Evolutionary conservation across 371 early-diverging fungal species (phyloP).

Genomic region (Parasitella parasitica): DNA sequence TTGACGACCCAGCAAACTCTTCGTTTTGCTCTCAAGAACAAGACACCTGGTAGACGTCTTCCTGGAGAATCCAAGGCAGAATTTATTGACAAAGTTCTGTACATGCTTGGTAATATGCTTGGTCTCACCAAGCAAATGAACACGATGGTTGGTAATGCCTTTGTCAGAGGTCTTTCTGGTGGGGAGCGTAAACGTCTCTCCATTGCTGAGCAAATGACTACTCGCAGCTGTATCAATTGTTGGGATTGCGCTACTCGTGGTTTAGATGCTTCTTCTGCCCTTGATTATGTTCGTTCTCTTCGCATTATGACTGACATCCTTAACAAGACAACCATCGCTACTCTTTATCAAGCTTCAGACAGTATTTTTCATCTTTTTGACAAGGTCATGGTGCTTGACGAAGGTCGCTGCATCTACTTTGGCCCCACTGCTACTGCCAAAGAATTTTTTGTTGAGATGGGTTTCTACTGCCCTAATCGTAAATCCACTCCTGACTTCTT

Average conservation of each 20-base stretch:
- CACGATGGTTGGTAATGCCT: constrained; percentile 83
- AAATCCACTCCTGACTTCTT: constrained; percentile 79
- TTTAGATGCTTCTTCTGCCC: constrained; percentile 89
- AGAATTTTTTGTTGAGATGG: constrained; percentile 64
- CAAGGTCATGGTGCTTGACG: constrained; percentile 69
- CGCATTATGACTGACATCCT: constrained; percentile 65
- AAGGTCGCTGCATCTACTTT: constrained; percentile 75
- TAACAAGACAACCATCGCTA: constrained; percentile 57
- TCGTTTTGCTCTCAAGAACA: constrained; percentile 62
- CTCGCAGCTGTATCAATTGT: constrained; percentile 71
- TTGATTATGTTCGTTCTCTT: constrained; percentile 73
- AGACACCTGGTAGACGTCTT: constrained; percentile 61
- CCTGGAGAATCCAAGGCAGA: constrained; percentile 40
- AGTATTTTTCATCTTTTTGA: constrained; percentile 78
- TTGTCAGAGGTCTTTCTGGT: constrained; percentile 80
- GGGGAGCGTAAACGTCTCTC: constrained; percentile 89
- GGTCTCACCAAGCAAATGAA: constrained; percentile 75
- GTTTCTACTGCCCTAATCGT: constrained; percentile 68
- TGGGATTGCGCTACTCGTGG: constrained; percentile 91
- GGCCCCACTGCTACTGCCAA: constrained; percentile 65
- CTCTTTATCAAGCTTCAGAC: constrained; percentile 69
- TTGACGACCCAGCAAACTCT: constrained; percentile 70
- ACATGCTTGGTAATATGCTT: constrained; percentile 66
- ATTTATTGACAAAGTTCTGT: constrained; percentile 48
- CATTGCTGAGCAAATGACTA: constrained; percentile 86